Evolutionary conservation across 371 early-diverging fungal genomes (phyloP), one percentile per base, ranked within the genome.

Genomic region (Batkoa obscura): DNA sequence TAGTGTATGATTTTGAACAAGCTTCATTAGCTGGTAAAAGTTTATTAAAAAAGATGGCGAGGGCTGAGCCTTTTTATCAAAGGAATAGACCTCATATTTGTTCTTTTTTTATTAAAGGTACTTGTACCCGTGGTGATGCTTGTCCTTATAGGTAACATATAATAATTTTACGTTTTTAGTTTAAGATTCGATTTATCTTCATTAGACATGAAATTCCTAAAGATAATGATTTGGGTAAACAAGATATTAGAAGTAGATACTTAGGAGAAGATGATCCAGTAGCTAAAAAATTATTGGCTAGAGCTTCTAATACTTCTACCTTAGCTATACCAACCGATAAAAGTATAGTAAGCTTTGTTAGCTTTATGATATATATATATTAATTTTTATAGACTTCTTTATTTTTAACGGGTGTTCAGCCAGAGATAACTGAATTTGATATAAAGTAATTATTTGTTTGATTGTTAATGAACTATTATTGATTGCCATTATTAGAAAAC

Each of bases 191-290:
- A 30, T 12, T 9, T 49, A 38, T 42, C 17, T 56, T 32, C 1
- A 17, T 47, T 51, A 76, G 94, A 48, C 93, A 94, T 62, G 94
- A 92, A 58, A 64, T 86, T 66, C 92, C 91, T 33, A 71, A 72
- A 49, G 86, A 91, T 31, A 73, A 76, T 50, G 90, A 91, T 39
- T 62, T 87, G 56, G 72, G 81, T 15, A 78, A 88, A 63, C 92
- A 93, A 60, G 93, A 95, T 64, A 83, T 88, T 59, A 82, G 80
- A 54, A 93, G 92, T 69, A 77, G 94, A 55, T 94, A 90, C 69
- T 79, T 84, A 62, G 96, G 94, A 31, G 72, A 69, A 48, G 90
- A 93, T 63, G 94, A 95, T 66, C 92, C 94, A 13, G 93, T 95
- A 5, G 96, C 94, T 4, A 72, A 72, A 48, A 83, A 84, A 61